Evolutionary conservation across 2,329 filamentous ascomycete genomes (phyloP), one percentile per base, ranked within the genome.

Genomic region (Emericellopsis atlantica): DNA sequence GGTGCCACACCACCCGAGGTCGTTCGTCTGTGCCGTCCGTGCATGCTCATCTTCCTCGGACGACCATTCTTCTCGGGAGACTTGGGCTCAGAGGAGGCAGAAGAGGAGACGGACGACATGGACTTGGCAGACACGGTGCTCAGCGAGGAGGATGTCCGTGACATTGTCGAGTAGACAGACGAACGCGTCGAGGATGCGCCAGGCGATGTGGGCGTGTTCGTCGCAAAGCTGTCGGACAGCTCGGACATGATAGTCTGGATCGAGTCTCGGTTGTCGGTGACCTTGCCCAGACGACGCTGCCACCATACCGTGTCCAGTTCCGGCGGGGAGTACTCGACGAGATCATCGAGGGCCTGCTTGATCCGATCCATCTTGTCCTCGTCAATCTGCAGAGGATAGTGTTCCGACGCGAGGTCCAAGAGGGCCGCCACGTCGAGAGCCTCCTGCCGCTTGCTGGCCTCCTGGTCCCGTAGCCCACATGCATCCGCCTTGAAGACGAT

Each of bases 401-500:
- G 52, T 44, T 54, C 45, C 12, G 52, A 49, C 21, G 52, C 52
- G 14, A 53, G 36, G 34, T 52, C 47, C 15, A 54, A 42, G 5
- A 54, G 49, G 7, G 50, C 52, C 0, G 52, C 52, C 2, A 52
- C 52, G 2, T 51, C 48, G 23, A 44, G 41, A 2, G 52, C 52
- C 9, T 54, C 52, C 12, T 49, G 50, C 21, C 45, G 46, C 51
- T 54, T 54, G 46, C 45, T 51, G 3, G 40, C 43, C 16, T 44
- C 44, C 29, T 46, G 46, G 40, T 54, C 52, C 37, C 53, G 52
- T 0, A 54, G 46, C 1, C 52, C 51, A 16, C 52, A 54, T 1
- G 49, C 52, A 38, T 54, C 52, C 22, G 52, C 46, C 46, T 51
- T 54, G 45, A 54, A 54, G 42, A 54, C 48, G 38, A 54, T 42